Conservation (phyloP, 2,329 filamentous ascomycete genomes). For the Cordyceps farinosa region DNA sequence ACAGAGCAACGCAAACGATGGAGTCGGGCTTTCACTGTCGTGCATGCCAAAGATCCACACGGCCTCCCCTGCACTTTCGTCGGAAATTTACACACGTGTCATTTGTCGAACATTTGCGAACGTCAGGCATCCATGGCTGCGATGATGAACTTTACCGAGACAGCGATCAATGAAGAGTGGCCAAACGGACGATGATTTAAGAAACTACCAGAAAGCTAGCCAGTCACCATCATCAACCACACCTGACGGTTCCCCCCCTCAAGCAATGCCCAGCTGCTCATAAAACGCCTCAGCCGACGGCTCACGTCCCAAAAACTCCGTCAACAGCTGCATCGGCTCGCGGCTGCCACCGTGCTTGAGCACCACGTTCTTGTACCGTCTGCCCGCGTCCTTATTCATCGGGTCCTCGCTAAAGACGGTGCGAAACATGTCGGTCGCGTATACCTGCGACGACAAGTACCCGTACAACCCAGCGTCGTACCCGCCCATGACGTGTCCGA, state of each 20-base stretch:
- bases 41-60: too few species aligned
- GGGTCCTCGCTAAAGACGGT: conserved; percentile 67
- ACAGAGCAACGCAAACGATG: too few species aligned
- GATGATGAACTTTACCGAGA: too few species aligned
- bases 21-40: too few species aligned
- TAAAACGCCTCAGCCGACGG: conserved; percentile 72
- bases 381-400: conserved; percentile 65
- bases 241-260: neutral
- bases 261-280: conserved; percentile 56
- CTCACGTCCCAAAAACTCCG: conserved; percentile 67
- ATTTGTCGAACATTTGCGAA: too few species aligned
- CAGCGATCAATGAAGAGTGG: too few species aligned
- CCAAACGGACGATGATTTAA: too few species aligned
- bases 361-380: conserved; percentile 69
- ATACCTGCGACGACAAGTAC: conserved; percentile 64
- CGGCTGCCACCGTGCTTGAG: conserved; percentile 68
- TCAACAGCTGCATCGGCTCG: conserved; percentile 70
- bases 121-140: too few species aligned
- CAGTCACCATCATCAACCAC: too few species aligned
- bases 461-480: conserved; percentile 76
- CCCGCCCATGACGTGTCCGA: conserved; percentile 71
- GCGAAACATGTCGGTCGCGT: conserved; percentile 75
- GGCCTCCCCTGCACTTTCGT: too few species aligned
- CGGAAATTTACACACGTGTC: too few species aligned
- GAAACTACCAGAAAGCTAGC: too few species aligned